Conservation (phyloP, 2,329 filamentous ascomycete genomes). For the Sclerotinia trifoliorum region DNA sequence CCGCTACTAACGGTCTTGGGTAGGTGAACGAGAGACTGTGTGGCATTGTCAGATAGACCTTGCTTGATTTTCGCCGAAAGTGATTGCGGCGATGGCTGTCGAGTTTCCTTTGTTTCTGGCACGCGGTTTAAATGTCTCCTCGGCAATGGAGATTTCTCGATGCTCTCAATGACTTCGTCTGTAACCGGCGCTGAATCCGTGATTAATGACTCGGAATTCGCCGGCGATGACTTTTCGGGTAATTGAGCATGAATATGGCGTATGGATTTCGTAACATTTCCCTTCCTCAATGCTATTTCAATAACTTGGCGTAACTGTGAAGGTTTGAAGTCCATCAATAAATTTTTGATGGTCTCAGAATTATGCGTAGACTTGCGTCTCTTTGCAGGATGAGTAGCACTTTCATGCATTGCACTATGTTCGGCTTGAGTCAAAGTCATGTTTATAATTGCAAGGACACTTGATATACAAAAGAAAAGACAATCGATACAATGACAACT, state of each 20-base stretch:
- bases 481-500: not conserved
- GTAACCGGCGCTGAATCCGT: not conserved
- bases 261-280: slow-evolving; percentile 6
- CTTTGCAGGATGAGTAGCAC: not conserved
- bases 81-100: not conserved
- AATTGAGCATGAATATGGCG: slow-evolving; percentile 12
- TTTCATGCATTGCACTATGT: not conserved
- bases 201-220: no score
- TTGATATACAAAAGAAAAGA: not conserved
- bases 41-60: not conserved
- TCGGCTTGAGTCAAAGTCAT: not conserved
- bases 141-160: not conserved
- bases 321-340: slow-evolving; percentile 4
- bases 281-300: not conserved
- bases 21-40: not conserved
- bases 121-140: not conserved
- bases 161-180: slow-evolving; percentile 8
- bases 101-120: not conserved
- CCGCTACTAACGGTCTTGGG: not conserved
- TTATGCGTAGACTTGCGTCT: not conserved
- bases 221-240: not conserved
- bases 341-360: not conserved
- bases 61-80: not conserved
- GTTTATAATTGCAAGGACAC: not conserved
- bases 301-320: slow-evolving; percentile 11